Conservation (phyloP, 306 rosid species). For the Hippophae gyantsensis region DNA sequence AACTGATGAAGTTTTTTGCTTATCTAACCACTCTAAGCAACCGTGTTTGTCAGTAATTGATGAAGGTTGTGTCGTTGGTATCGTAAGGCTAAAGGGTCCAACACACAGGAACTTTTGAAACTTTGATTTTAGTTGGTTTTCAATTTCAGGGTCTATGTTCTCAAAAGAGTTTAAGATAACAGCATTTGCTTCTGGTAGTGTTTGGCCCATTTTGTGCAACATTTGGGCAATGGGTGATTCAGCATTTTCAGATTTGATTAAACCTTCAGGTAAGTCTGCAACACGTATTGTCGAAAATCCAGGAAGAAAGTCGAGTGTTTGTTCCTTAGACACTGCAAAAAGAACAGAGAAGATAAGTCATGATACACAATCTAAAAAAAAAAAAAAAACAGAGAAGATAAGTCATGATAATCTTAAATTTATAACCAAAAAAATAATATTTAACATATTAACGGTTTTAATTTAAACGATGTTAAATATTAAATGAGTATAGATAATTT, state of each 20-base stretch:
- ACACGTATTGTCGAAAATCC: conserved; percentile 31
- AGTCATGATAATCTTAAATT: too few species aligned
- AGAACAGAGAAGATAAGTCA: too few species aligned
- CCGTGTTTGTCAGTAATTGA: conserved; percentile 25
- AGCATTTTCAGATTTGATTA: not conserved
- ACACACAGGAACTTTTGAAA: conserved; percentile 31
- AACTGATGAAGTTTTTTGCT: conserved; percentile 28
- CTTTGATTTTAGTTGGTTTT: conserved; percentile 20
- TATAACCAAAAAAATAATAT: too few species aligned
- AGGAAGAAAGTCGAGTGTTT: conserved; percentile 38
- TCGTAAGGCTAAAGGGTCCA: conserved; percentile 47
- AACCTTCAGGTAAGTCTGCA: conserved; percentile 46
- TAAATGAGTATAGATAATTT: too few species aligned
- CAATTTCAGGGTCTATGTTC: conserved; percentile 20
- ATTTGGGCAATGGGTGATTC: conserved; percentile 32
- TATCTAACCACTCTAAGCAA: conserved; percentile 47
- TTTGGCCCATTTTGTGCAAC: conserved; percentile 49
- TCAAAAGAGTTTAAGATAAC: conserved; percentile 56
- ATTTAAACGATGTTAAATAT: too few species aligned
- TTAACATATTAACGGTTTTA: too few species aligned
- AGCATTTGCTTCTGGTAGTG: conserved; percentile 42
- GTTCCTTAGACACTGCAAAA: conserved; percentile 12
- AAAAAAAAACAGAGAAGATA: too few species aligned
- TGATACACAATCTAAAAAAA: too few species aligned
- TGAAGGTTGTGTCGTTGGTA: not conserved